A percentile compares a stretch with the other conserved stretches of the same genome.
These are phyloP conservation scores for Corylus americana DNA, from an alignment of 306 rosid species.

Conservation along the genomic window DNA sequence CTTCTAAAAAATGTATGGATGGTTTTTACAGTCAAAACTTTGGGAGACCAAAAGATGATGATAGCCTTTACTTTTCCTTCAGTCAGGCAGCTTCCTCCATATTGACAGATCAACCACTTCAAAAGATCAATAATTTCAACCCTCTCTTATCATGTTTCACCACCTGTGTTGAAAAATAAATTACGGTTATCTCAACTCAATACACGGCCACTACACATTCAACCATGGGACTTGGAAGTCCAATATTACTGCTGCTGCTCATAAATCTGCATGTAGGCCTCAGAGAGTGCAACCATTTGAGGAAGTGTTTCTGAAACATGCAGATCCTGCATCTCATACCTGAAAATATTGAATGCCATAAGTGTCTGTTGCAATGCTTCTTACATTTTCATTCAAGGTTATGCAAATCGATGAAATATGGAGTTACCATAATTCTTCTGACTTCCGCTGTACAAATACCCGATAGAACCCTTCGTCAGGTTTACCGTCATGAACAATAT, in stretches of 20 bases:
- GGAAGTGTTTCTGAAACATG: constrained; percentile 94
- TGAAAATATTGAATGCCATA: constrained; percentile 22
- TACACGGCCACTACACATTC: background rate
- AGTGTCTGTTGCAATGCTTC: constrained; percentile 21
- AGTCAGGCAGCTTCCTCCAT: background rate
- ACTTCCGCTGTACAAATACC: constrained; percentile 89
- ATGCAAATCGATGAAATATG: constrained; percentile 7
- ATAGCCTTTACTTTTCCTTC: background rate
- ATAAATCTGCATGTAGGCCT: constrained; percentile 93
- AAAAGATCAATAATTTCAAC: background rate
- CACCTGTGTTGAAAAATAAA: background rate
- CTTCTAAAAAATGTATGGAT: background rate
- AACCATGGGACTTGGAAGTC: background rate
- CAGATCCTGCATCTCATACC: constrained; percentile 98
- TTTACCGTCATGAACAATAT: constrained; percentile 92
- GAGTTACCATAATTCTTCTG: constrained; percentile 83
- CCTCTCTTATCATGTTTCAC: background rate
- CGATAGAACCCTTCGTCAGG: constrained; percentile 88
- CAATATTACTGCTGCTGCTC: constrained; percentile 73
- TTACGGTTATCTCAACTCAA: background rate
- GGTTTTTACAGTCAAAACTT: constrained; percentile 1
- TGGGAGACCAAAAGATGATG: background rate
- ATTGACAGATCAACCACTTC: background rate
- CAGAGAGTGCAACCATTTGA: constrained; percentile 95
- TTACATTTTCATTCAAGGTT: constrained; percentile 2